Evolutionary conservation across 306 rosid genomes (phyloP), one percentile per base, ranked within the genome.

Genomic region (Pyrus bretschneideri): DNA sequence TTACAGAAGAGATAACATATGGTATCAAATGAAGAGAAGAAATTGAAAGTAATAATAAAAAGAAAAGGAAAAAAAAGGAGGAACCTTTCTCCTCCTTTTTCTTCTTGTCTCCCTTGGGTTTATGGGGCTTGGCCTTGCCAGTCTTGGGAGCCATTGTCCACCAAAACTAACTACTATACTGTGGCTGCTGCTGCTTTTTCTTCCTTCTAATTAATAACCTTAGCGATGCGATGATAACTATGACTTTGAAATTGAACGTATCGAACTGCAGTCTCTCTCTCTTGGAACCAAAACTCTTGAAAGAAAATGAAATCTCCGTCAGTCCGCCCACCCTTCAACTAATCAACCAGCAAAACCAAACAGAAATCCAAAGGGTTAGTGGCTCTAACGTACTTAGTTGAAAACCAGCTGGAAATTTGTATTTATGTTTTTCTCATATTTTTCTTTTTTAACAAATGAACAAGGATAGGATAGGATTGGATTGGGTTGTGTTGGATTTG

Each of bases 21-120:
- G 5, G 23, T 2, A 22, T 44, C 55, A 69, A 69, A 69, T 67
- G 10, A 11, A 44, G 59, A 14, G 54, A 45, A 25, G 31, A 15
- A 18, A 67, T 65, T 35, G 3, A 9, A 23, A 11, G 2, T 18
- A 15, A 76, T 45, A 27, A 44, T 21, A 18, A 25, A 13, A 15
- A 12, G 3, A 30, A n/a, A 12, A 27, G 0, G 31, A 4, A 67
- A 59, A 4, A 11, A 30, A 33, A 46, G 11, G 11, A 5, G 49
- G 70, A 23, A 91, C 97, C 98, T 94, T 94, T 91, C 85, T 94
- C 98, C 79, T 94, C 98, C 79, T 90, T 91, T 70, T 91, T 94
- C 90, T 90, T 94, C 85, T 94, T 91, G 27, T 90, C 98, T 85
- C 93, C 96, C 80, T 90, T 94, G 23, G 88, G 77, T 81, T 94